Percentiles rank a stretch among this genome's conserved stretches.
Evolutionary conservation across 1,284 basidiomycete species (phyloP).

Genomic region (Trametes hirsuta): DNA sequence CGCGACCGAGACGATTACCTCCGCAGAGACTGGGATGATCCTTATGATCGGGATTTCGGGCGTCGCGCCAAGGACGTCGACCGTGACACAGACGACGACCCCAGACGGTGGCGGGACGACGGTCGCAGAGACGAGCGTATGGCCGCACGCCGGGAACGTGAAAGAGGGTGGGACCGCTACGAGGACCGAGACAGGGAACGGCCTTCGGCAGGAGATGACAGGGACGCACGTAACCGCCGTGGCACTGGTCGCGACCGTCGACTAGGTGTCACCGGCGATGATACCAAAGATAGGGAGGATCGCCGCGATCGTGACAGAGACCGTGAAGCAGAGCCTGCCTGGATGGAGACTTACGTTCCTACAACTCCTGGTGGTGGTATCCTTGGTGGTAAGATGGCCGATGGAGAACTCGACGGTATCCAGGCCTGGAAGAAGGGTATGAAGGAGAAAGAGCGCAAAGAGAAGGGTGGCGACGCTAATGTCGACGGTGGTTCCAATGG

Average conservation of each 20-base stretch:
- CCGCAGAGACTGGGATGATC: constrained; percentile 33
- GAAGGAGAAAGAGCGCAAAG: constrained; percentile 77
- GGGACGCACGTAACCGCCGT: constrained; percentile 64
- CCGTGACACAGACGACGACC: constrained; percentile 60
- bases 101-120: constrained; percentile 76
- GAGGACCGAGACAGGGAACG: constrained; percentile 54
- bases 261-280: constrained; percentile 48
- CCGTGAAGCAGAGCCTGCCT: constrained; percentile 84
- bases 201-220: constrained; percentile 68
- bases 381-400: constrained; percentile 58
- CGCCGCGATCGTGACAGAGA: constrained; percentile 53
- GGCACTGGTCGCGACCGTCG: constrained; percentile 61
- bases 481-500: constrained; percentile 28
- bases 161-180: constrained; percentile 38
- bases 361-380: constrained; percentile 58
- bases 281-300: constrained; percentile 58
- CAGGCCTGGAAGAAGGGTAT: constrained; percentile 90
- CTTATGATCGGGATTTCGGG: constrained; percentile 38
- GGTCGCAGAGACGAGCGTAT: constrained; percentile 77
- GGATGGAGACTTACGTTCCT: constrained; percentile 90
- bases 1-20: constrained; percentile 38
- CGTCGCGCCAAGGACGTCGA: constrained; percentile 41
- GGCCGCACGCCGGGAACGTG: constrained; percentile 57
- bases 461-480: constrained; percentile 38
- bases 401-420: constrained; percentile 81